Conservation (phyloP, 179 eudicot species). For the Silene vulgaris region DNA sequence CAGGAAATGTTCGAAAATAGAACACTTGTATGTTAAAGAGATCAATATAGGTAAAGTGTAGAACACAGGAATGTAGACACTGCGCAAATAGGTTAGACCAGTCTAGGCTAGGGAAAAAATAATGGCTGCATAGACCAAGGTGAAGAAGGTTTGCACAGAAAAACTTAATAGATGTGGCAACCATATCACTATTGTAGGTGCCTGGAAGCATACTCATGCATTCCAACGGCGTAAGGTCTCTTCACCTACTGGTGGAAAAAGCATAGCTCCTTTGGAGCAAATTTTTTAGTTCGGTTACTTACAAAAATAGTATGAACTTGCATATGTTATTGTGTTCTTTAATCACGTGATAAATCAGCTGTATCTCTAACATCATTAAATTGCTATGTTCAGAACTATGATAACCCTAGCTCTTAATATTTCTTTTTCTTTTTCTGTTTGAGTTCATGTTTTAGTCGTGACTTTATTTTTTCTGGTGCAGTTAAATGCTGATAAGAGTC, state of each 20-base stretch:
- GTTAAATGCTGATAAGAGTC: slow-evolving; percentile 89
- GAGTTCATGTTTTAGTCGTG: not conserved
- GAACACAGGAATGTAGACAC: not conserved
- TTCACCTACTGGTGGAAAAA: not conserved
- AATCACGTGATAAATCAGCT: not conserved
- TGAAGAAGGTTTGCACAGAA: not conserved
- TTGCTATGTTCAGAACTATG: not conserved
- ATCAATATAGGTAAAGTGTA: not conserved
- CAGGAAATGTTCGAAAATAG: not conserved
- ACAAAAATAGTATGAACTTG: not conserved
- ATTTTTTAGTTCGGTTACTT: not conserved
- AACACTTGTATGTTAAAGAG: not conserved
- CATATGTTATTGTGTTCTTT: not conserved
- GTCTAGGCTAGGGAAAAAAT: not conserved
- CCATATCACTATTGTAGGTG: not conserved
- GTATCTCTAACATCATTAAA: not conserved
- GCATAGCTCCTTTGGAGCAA: not conserved
- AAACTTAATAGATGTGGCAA: not conserved
- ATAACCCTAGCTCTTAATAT: not conserved
- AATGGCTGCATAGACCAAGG: not conserved
- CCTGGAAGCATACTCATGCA: not conserved
- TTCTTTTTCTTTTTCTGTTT: not conserved
- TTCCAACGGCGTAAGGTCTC: not conserved
- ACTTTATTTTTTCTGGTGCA: slow-evolving; percentile 35
- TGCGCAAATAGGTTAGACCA: not conserved